These are phyloP conservation scores for Aspergillus melleus DNA, from an alignment of 2,329 filamentous ascomycete genomes.

Conservation along the genomic window DNA sequence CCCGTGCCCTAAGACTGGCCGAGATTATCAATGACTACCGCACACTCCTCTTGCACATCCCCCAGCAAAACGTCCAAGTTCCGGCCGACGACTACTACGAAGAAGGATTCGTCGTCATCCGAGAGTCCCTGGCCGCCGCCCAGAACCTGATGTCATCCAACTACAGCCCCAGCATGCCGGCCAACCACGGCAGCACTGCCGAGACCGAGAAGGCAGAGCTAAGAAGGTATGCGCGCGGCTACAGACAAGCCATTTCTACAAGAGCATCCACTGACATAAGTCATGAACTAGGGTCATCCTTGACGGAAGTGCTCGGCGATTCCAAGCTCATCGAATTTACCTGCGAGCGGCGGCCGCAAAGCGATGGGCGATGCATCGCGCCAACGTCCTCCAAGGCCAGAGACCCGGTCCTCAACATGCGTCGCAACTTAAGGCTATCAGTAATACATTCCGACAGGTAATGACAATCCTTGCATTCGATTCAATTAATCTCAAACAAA, in stretches of 20 bases:
- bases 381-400: constrained; percentile 53
- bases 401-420: constrained; percentile 50
- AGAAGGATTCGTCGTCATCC: constrained; percentile 59
- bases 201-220: constrained; percentile 60
- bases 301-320: constrained; percentile 60
- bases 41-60: constrained; percentile 60
- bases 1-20: constrained; percentile 61
- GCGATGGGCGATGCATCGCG: constrained; percentile 59
- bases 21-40: constrained; percentile 67
- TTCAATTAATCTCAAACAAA: not conserved
- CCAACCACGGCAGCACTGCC: constrained; percentile 45
- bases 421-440: constrained; percentile 50
- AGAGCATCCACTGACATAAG: not conserved
- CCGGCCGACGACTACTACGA: constrained; percentile 58
- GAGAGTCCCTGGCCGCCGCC: constrained; percentile 57
- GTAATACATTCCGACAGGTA: constrained; percentile 51
- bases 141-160: constrained; percentile 55
- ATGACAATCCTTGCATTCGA: constrained; percentile 18
- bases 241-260: not conserved
- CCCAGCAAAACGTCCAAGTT: constrained; percentile 53
- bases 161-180: constrained; percentile 47
- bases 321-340: constrained; percentile 63
- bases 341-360: constrained; percentile 58
- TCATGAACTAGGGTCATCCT: constrained; percentile 53
- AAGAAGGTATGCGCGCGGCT: constrained; percentile 46